phyloP scores from a whole-genome alignment of 2,329 filamentous ascomycete species.

The Mycogone perniciosa region DNA sequence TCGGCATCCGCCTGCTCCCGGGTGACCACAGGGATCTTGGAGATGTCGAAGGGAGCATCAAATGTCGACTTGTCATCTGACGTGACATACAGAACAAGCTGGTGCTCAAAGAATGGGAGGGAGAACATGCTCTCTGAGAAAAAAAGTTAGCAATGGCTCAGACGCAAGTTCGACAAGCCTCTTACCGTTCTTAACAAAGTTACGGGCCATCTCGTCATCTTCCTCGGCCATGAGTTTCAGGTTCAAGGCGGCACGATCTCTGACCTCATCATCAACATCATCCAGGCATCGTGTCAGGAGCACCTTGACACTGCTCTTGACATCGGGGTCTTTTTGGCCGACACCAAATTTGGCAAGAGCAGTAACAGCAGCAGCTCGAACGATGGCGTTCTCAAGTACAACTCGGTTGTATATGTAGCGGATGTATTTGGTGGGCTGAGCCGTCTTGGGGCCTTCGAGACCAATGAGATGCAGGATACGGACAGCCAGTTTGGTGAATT shows the following conservation, averaged over 20 bases:
- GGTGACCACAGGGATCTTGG: constrained; percentile 85
- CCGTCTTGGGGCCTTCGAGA: constrained; percentile 88
- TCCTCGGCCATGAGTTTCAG: constrained; percentile 88
- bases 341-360: constrained; percentile 96
- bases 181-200: constrained; percentile 87
- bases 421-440: constrained; percentile 96
- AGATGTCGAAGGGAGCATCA: constrained; percentile 79
- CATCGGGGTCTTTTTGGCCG: constrained; percentile 89
- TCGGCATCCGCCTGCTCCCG: constrained; percentile 94
- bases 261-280: constrained; percentile 95
- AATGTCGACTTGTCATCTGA: constrained; percentile 85
- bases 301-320: constrained; percentile 92
- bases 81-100: constrained; percentile 95
- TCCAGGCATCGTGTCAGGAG: constrained; percentile 89
- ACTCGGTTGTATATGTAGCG: constrained; percentile 99
- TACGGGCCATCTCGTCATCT: constrained; percentile 76
- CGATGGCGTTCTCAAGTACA: constrained; percentile 92
- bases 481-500: constrained; percentile 96
- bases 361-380: constrained; percentile 90
- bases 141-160: constrained; percentile 12
- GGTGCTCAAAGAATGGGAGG: constrained; percentile 89
- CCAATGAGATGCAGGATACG: constrained; percentile 91
- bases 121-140: constrained; percentile 84
- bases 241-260: constrained; percentile 90
- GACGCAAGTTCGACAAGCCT: neutral